phyloP scores from a whole-genome alignment of 768 basidiomycete species.

The Mycena filopes region DNA sequence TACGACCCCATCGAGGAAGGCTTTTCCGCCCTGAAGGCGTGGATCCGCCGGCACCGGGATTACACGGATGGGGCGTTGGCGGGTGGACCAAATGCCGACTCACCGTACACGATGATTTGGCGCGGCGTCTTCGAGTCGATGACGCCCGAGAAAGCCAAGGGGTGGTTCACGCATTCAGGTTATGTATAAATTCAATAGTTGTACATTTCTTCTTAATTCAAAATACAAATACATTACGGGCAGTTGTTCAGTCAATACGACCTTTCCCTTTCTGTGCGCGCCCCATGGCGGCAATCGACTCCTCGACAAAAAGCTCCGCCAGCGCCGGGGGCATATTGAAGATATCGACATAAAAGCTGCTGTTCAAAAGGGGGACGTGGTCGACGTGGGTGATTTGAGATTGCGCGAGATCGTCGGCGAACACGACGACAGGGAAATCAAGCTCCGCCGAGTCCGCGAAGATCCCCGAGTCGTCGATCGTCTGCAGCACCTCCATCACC shows the following conservation, averaged over 20 bases:
- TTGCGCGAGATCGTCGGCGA: background rate
- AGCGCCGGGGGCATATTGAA: conserved; percentile 13
- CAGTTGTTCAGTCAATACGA: background rate
- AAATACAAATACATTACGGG: too few species aligned
- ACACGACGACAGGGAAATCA: background rate
- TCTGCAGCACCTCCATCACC: background rate
- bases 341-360: conserved; percentile 5
- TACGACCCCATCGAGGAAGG: background rate
- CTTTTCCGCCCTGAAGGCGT: background rate
- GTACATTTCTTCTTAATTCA: too few species aligned
- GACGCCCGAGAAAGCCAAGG: conserved; percentile 37
- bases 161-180: conserved; percentile 42
- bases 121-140: conserved; percentile 38
- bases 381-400: conserved; percentile 3
- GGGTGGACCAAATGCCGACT: conserved; percentile 25
- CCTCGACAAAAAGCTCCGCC: conserved; percentile 21
- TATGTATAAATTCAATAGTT: conserved; percentile 29
- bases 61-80: conserved; percentile 8
- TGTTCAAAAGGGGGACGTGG: conserved; percentile 2
- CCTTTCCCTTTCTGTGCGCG: background rate
- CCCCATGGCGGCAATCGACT: conserved; percentile 17
- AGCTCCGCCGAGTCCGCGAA: background rate
- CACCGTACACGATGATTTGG: conserved; percentile 38
- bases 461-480: background rate
- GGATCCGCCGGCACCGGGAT: background rate